Evolutionary conservation across 164 flowering plant species (phyloP), one percentile per base, ranked within the genome.

Genomic region (Platanus orientalis): DNA sequence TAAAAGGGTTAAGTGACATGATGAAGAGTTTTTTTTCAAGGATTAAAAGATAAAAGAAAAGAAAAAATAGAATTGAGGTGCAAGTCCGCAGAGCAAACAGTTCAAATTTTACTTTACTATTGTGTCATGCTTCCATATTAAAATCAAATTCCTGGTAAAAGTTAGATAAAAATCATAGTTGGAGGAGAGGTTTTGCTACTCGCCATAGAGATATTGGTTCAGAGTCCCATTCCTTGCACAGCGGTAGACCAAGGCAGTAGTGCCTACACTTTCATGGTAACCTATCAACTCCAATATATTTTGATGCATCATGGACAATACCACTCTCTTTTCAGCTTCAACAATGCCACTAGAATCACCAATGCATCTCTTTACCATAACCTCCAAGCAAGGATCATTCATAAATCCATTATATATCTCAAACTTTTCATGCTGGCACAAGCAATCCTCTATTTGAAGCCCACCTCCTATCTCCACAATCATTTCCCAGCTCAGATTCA

Each of bases 321-420:
- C 59, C 16, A 63, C 81, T 57, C 60, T 64, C 75, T 56, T 75
- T 65, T 75, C 84, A 21, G 79, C 79, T 65, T 75, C 74, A 24
- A 77, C 27, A 23, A 71, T 42, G 28, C 58, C 57, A 39, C 36
- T 36, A 0, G 25, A 66, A 47, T 52, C 60, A n/a, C 62, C 68
- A 16, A 6, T 23, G 53, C 52, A 70, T 55, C 60, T 63, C 50
- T 70, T 75, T 6, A 80, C 77, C 55, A 73, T 21, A 57, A 75
- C 69, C 25, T 51, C 28, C 10, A 63, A 19, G 0, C n/a, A 17
- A 6, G 44, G 54, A 1, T 57, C 52, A 1, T 17, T 0, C 19
- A 70, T 42, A 47, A 32, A 55, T 23, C 78, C 83, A 20, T 13
- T 44, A 52, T 44, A 75, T 24, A 66, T 26, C 26, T 69, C 39